Evolutionary conservation across 805 yeast genomes (phyloP), one percentile per base, ranked within the genome.

Genomic region (Teunomyces lycoperdinae): DNA sequence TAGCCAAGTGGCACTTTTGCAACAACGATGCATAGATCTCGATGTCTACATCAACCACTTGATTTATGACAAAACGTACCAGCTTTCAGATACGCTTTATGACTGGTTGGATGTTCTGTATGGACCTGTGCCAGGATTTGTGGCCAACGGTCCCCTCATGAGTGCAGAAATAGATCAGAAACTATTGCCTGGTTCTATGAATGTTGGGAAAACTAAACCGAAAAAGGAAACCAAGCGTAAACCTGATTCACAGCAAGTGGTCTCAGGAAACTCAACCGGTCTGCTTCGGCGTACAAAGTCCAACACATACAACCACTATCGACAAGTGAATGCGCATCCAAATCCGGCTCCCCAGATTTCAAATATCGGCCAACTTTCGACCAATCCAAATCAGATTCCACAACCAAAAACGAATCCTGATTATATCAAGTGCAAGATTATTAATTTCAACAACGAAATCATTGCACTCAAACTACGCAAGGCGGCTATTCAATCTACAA

Each of bases 1-100:
- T 14, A 24, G 9, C 17, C 57, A 49, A 38, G 48, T 52, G 40
- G 44, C 45, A 32, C 58, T 66, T 13, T 46, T 70, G 3, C 49
- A 70, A 48, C 64, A 64, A 50, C 58, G 80, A 45, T 71, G 78
- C 46, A 66, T 67, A 32, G 68, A 67, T 13, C 54, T 78, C 50
- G 66, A 75, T 49, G 51, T 60, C 9, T 78, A 77, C 58, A 61
- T 78, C 39, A 60, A 63, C 42, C 55, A 63, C 35, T 52, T 73
- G 41, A 59, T 63, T 44, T 58, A 62, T 50, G 67, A 62, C 43
- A 57, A 60, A 42, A 53, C 60, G 20, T 66, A 58, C 54, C 68
- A 63, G 47, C 59, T 56, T 4, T 58, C 63, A 2, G 51, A 61
- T 3, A 55, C 57, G 4, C 50, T 71, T 49, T 49, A 66, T 5